phyloP scores from a whole-genome alignment of 768 basidiomycete genomes.

The Termitomyces sp. region DNA sequence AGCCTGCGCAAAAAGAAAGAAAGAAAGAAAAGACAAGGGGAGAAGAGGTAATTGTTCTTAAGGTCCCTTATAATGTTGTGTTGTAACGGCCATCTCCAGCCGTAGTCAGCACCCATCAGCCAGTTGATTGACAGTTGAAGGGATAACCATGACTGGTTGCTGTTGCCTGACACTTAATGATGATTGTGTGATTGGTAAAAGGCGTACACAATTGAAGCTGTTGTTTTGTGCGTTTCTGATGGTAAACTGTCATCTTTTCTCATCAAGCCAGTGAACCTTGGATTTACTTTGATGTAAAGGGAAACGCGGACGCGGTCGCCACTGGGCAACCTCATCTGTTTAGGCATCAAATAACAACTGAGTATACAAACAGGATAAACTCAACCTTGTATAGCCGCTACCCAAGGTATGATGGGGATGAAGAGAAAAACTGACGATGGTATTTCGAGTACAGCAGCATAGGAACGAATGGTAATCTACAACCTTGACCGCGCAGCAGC shows the following conservation, averaged over 20 bases:
- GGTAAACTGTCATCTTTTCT: not conserved
- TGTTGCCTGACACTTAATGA: not conserved
- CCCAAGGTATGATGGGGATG: not conserved
- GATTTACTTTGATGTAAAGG: not conserved
- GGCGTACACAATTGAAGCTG: not conserved
- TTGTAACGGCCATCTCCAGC: slow-evolving; percentile 7
- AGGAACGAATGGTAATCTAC: slow-evolving; percentile 14
- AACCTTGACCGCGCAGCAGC: slow-evolving; percentile 44
- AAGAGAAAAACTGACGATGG: not conserved
- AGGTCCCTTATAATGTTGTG: slow-evolving; percentile 10
- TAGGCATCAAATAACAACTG: not conserved
- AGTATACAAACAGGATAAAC: not conserved
- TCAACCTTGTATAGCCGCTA: not conserved
- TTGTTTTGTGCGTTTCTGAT: not conserved
- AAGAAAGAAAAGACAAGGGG: slow-evolving; percentile 16
- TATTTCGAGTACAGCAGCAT: not conserved
- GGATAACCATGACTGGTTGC: not conserved
- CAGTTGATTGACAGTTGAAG: not conserved
- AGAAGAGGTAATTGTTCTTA: slow-evolving; percentile 1
- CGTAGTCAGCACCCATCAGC: not conserved
- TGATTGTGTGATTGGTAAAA: not conserved
- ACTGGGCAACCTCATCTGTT: not conserved
- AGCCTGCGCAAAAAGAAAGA: too few species aligned
- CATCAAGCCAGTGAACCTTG: not conserved
- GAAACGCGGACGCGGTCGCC: not conserved